These are phyloP conservation scores for Dendrothele bispora DNA, from an alignment of 768 basidiomycete species.

Conservation along the genomic window DNA sequence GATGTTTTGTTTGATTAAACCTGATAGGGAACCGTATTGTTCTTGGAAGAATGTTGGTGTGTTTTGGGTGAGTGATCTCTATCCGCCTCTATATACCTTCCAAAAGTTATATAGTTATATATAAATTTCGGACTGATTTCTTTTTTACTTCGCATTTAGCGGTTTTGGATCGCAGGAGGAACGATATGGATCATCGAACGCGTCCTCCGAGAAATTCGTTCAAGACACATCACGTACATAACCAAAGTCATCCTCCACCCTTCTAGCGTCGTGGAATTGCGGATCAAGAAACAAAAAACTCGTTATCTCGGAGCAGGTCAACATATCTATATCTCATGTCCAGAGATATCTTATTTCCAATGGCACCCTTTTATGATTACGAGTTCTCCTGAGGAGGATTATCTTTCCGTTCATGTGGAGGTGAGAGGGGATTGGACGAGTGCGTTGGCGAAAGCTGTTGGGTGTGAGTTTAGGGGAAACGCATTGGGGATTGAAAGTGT, in stretches of 20 bases:
- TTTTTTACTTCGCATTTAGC: conserved; percentile 37
- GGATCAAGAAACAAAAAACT: conserved; percentile 95
- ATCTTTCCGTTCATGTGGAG: conserved; percentile 90
- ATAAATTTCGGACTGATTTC: no score
- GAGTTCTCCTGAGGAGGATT: conserved; percentile 93
- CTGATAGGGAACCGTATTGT: conserved; percentile 88
- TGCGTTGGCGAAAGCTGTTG: conserved; percentile 75
- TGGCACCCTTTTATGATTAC: conserved; percentile 98
- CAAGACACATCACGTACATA: conserved; percentile 87
- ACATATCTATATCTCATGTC: conserved; percentile 90
- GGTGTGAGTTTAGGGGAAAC: conserved; percentile 83
- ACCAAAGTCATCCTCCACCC: conserved; percentile 96
- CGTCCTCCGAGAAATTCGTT: conserved; percentile 86
- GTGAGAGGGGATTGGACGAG: conserved; percentile 88
- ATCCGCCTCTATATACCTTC: neutral
- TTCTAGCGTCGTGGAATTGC: conserved; percentile 89
- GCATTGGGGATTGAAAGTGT: conserved; percentile 48
- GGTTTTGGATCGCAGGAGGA: conserved; percentile 88
- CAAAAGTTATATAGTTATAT: conserved; percentile 3
- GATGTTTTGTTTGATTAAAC: conserved; percentile 96
- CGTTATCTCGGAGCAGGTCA: conserved; percentile 82
- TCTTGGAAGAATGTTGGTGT: conserved; percentile 83
- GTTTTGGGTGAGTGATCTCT: conserved; percentile 79
- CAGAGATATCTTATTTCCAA: conserved; percentile 91
- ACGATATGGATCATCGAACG: conserved; percentile 86